These are phyloP conservation scores for Tuber brumale DNA, from an alignment of 495 filamentous ascomycete genomes.

Conservation along the genomic window DNA sequence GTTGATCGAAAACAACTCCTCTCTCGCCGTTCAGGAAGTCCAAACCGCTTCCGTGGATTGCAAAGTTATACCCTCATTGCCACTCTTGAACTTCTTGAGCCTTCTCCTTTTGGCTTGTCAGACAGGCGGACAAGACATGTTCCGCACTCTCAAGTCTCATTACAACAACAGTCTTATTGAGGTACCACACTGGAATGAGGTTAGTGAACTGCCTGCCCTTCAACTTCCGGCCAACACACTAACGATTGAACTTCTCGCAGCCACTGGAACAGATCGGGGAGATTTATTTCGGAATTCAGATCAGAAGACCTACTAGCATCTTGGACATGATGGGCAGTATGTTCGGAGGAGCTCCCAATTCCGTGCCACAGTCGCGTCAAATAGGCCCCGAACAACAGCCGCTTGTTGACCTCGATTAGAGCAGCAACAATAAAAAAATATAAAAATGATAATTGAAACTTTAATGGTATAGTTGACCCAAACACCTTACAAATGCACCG, in stretches of 20 bases:
- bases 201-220: slow-evolving; percentile 1
- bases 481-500: slow-evolving; percentile 1
- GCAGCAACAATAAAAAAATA: slow-evolving; percentile 1
- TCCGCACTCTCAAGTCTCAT: slow-evolving; percentile 70
- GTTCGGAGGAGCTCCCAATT: slow-evolving; percentile 62
- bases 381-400: slow-evolving; percentile 18
- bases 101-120: slow-evolving; percentile 77
- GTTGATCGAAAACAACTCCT: slow-evolving; percentile 61
- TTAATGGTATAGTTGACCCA: not conserved
- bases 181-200: slow-evolving; percentile 67
- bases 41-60: slow-evolving; percentile 66
- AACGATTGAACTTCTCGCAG: slow-evolving; percentile 11
- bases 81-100: slow-evolving; percentile 85
- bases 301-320: slow-evolving; percentile 77
- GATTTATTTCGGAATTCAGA: slow-evolving; percentile 95
- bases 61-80: slow-evolving; percentile 74
- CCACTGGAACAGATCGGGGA: slow-evolving; percentile 80
- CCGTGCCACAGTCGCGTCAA: slow-evolving; percentile 12
- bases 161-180: slow-evolving; percentile 74
- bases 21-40: slow-evolving; percentile 70
- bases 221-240: not conserved
- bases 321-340: slow-evolving; percentile 97
- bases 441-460: not conserved
- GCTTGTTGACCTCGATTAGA: slow-evolving; percentile 30
- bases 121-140: slow-evolving; percentile 72